Base-by-base conservation (phyloP, 1,139 yeast species). In the Geotrichum siamense region DNA sequence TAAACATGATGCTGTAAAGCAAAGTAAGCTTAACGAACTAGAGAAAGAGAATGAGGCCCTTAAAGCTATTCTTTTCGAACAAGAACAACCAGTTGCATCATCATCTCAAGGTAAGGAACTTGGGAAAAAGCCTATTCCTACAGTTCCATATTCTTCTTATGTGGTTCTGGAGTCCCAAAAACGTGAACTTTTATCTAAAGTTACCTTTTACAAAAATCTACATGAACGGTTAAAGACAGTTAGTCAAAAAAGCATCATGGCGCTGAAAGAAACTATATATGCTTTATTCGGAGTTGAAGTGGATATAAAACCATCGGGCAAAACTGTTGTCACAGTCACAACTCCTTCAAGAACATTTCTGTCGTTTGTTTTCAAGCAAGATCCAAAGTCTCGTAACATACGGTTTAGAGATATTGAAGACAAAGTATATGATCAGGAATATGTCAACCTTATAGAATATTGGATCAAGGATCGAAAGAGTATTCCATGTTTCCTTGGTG, bases 401-500 rank as follows among this genome's bases (percentile, higher is more conserved):
- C 61, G 63, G 48, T 58, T 62, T 39, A 49, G 57, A n/a, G 66
- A 65, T 10, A 51, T 58, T 27, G 58, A 59, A 17, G 52, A 57
- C 23, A 54, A 60, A 38, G 71, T 76, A 54, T 68, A 74, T 49
- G 53, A 59, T 13, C 15, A 30, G 12, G 61, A 73, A 45, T 79
- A 80, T 63, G 77, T 76, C 47, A 74, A 75, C 31, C 65, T 84
- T 44, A 71, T 82, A 20, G 64, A 71, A 15, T 73, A 74, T 48
- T 85, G 94, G 87, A 76, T 83, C 2, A 71, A 71, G 39, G 83
- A 81, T 41, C 74, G 78, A 50, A 75, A 74, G 34, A 87, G 84
- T 53, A 76, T 85, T 20, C 85, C 94, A 0, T 82, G 94, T 54
- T 82, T 86, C 55, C 65, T 87, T 46, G 80, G 93, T 46, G 87